A percentile compares a stretch with the other conserved stretches of the same genome.
Conservation (phyloP, 2,329 filamentous ascomycete genomes). For the Endocalyx cinctus region DNA sequence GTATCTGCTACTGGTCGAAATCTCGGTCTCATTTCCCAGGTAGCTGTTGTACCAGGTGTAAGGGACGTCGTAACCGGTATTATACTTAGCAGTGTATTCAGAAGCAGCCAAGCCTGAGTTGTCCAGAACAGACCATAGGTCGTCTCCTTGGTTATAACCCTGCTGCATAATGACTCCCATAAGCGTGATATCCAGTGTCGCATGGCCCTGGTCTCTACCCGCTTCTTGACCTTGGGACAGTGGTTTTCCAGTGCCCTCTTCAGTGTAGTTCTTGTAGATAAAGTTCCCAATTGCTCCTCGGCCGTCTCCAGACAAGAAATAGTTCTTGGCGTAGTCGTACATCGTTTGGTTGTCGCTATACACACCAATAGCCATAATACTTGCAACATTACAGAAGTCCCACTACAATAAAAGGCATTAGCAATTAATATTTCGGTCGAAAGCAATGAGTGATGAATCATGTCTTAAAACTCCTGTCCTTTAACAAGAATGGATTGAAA, state of each 20-base stretch:
- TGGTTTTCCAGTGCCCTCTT: constrained; percentile 22
- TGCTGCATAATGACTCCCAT: constrained; percentile 36
- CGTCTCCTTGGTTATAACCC: constrained; percentile 37
- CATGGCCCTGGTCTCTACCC: constrained; percentile 41
- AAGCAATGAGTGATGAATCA: too few relatives aligned
- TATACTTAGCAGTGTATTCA: constrained; percentile 38
- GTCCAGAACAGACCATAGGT: constrained; percentile 30
- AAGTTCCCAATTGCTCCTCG: constrained; percentile 31
- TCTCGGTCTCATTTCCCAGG: constrained; percentile 30
- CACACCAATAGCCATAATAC: constrained; percentile 36
- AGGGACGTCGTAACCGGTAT: constrained; percentile 36
- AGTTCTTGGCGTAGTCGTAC: constrained; percentile 32
- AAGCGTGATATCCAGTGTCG: constrained; percentile 34
- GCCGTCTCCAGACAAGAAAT: constrained; percentile 34
- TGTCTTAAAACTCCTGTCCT: too few relatives aligned
- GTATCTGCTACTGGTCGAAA: constrained; percentile 27
- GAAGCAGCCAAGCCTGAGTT: constrained; percentile 29
- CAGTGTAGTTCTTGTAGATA: constrained; percentile 17
- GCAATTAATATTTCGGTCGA: too few relatives aligned
- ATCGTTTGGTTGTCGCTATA: constrained; percentile 37
- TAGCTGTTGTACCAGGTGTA: constrained; percentile 35
- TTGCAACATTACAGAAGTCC: constrained; percentile 40
- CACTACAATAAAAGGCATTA: too few relatives aligned
- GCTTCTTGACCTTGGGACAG: constrained; percentile 37
- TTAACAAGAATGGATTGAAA: too few relatives aligned